Evolutionary conservation across 495 filamentous ascomycete species (phyloP), one percentile per base, ranked within the genome.

Genomic region (Daldinia loculata): DNA sequence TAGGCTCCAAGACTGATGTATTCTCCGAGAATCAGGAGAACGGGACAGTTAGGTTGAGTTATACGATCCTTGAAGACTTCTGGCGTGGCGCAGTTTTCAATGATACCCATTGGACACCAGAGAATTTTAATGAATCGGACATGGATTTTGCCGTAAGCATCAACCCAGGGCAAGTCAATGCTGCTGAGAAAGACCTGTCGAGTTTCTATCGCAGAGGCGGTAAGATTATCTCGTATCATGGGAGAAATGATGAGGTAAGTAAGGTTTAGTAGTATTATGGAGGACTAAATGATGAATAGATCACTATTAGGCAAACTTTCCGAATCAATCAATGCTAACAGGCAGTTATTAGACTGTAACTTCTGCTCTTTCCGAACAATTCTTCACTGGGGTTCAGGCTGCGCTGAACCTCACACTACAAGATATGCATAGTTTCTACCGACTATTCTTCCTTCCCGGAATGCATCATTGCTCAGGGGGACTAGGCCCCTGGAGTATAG

Each of bases 11-110:
- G 19, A 48, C 43, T 3, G 43, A 48, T 14, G 17, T 48, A 3
- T 48, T 48, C 19, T 48, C 43, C 1, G 43, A 19, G 3, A 48
- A 48, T 5, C 43, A 48, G 43, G 19, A 48, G 9, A 48, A 48
- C 22, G 43, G 43, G 43, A 48, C 58, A 6, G 58, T 59, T 9
- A 38, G n/a, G 22, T 5, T 68, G 52, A 34, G 58, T 12, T 68
- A 68, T 30, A 68, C 66, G 17, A 61, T 67, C 43, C 29, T 67
- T 27, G 57, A 67, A 27, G 65, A 67, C 24, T 67, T 67, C 38
- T 67, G 65, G 65, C 56, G 65, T 9, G 65, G 65, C 6, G 24
- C 65, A 2, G 38, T 67, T 19, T 67, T 48, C 34, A 67, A 67
- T 17, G n/a, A 61, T 36, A 67, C 36, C 15, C 2, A 22, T 39